A percentile compares a stretch with the other conserved stretches of the same genome.
phyloP scores from a whole-genome alignment of 208 protist species.

The Trypanosoma platydactyli region DNA sequence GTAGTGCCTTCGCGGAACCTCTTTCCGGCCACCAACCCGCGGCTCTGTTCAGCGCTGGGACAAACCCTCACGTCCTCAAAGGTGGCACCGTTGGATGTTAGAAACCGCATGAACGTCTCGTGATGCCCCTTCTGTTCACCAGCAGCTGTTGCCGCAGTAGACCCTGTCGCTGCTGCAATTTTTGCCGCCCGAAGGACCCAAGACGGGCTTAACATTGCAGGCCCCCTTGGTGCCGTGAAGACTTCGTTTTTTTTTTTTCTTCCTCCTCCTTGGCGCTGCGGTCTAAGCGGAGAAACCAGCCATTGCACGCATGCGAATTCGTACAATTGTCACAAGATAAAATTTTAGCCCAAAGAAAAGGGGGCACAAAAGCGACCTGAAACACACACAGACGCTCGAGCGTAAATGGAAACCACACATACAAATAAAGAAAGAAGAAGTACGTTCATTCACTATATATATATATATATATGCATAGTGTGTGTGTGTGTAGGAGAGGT shows the following conservation, averaged over 20 bases:
- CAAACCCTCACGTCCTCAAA: conserved; percentile 52
- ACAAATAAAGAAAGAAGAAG: conserved; percentile 14
- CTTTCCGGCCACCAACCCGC: conserved; percentile 51
- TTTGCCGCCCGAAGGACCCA: conserved; percentile 1
- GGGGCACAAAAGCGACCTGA: not conserved
- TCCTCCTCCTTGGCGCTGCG: not conserved
- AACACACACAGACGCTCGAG: no score
- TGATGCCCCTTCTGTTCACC: not conserved
- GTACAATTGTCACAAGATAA: not conserved
- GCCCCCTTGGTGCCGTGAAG: not conserved
- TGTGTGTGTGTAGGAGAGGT: no score
- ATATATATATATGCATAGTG: no score
- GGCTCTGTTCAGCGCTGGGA: conserved; percentile 37
- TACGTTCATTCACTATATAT: no score
- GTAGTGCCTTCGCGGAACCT: conserved; percentile 57
- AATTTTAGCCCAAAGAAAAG: not conserved
- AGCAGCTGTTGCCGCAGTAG: not conserved
- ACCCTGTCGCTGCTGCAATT: not conserved
- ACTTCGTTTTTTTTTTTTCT: not conserved
- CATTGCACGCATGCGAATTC: not conserved
- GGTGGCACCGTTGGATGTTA: conserved; percentile 22
- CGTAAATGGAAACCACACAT: not conserved
- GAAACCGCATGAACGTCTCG: conserved; percentile 18
- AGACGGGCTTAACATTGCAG: conserved; percentile 3
- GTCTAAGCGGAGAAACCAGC: not conserved